Evolutionary conservation across 2,329 filamentous ascomycete genomes (phyloP).

Genomic region (Aureobasidium sp.): DNA sequence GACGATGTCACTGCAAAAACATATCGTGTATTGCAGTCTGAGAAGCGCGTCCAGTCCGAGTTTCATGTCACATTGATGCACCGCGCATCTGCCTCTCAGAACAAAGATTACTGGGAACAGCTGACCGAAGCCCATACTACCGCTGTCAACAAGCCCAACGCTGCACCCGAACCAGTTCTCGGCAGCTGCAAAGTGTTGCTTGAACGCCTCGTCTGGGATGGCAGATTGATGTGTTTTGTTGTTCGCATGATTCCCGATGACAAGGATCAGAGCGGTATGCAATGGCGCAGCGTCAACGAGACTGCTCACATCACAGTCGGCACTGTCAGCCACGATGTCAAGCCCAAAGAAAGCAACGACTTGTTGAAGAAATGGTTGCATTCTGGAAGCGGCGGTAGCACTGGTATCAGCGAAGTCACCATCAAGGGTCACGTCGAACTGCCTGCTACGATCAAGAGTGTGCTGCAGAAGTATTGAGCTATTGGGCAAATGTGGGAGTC

Average conservation of each 20-base stretch:
- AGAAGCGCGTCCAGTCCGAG: constrained; percentile 67
- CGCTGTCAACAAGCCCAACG: constrained; percentile 25
- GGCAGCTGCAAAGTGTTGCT: constrained; percentile 59
- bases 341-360: constrained; percentile 92
- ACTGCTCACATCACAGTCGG: constrained; percentile 87
- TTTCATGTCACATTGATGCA: constrained; percentile 97
- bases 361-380: constrained; percentile 70
- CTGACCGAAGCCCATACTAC: constrained; percentile 56
- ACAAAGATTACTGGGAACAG: constrained; percentile 67
- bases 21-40: constrained; percentile 67
- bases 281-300: constrained; percentile 61
- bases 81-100: constrained; percentile 53
- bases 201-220: constrained; percentile 70
- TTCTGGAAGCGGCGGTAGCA: constrained; percentile 44
- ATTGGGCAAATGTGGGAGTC: neutral
- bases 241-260: constrained; percentile 55
- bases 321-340: constrained; percentile 65
- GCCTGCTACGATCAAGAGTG: constrained; percentile 48
- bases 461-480: constrained; percentile 30
- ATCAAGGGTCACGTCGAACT: constrained; percentile 50
- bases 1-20: constrained; percentile 54
- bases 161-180: constrained; percentile 44
- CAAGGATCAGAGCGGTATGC: constrained; percentile 40
- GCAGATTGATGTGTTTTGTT: constrained; percentile 84
- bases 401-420: constrained; percentile 48